A percentile compares a stretch with the other conserved stretches of the same genome.
These are phyloP conservation scores for Periconia sp. DNA, from an alignment of 2,329 filamentous ascomycete species.

Conservation along the genomic window DNA sequence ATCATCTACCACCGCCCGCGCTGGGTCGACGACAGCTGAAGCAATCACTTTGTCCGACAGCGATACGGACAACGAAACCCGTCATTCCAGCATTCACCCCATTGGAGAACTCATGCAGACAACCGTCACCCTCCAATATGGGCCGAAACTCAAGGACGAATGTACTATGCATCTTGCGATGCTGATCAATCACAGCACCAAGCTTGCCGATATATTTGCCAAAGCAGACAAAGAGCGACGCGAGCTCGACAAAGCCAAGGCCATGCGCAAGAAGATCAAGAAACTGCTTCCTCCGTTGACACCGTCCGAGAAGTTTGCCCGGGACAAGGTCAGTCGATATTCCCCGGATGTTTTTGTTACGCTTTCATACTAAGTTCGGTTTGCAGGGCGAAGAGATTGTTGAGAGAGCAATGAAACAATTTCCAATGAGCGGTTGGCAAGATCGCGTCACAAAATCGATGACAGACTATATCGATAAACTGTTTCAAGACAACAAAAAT, in stretches of 20 bases:
- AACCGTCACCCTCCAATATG: constrained; percentile 16
- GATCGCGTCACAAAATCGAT: not conserved
- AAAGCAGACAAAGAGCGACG: constrained; percentile 4
- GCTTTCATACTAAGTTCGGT: not conserved
- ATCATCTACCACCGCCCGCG: not conserved
- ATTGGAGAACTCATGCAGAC: constrained; percentile 12
- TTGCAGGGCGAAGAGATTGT: constrained; percentile 4
- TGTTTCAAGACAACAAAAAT: constrained; percentile 9
- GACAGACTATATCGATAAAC: constrained; percentile 1
- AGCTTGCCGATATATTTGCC: not conserved
- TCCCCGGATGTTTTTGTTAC: not conserved
- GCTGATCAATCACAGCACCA: constrained; percentile 15
- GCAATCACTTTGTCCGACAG: not conserved
- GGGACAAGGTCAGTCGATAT: not conserved
- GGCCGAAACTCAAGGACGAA: constrained; percentile 5
- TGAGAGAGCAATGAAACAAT: not conserved
- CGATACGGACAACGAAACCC: not conserved
- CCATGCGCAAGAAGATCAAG: constrained; percentile 1
- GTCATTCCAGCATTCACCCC: not conserved
- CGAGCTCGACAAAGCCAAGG: constrained; percentile 1
- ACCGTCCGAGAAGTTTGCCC: not conserved
- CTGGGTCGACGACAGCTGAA: not conserved
- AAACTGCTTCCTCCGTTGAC: not conserved
- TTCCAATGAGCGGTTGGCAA: not conserved
- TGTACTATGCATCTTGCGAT: constrained; percentile 13